Base-by-base conservation (phyloP, 495 filamentous ascomycete genomes). In the Hypoxylon fuscum region DNA sequence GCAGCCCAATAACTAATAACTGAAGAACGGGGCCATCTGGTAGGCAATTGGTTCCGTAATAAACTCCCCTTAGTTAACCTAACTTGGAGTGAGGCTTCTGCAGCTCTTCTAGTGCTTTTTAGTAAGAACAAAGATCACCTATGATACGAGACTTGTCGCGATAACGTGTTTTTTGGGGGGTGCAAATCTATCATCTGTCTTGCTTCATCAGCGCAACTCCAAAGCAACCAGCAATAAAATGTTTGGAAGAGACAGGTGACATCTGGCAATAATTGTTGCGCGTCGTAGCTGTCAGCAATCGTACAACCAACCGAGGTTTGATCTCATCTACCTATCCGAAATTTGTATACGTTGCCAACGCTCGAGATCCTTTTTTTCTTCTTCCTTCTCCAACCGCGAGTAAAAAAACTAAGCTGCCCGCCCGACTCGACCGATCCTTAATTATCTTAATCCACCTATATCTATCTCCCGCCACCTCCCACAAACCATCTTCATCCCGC, bases 141-240 rank as follows among this genome's bases (percentile, higher is more conserved):
- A 12, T 25, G 27, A 61, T 54, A 66, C 41, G 32, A 56, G 34
- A 46, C 14, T 53, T 56, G 50, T 50, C 52, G 56, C 55, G 56
- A 53, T 37, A 61, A 51, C 63, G 52, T 66, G 57, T 66, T 66
- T 62, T 55, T 10, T 14, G n/a, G n/a, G n/a, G n/a, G n/a, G n/a
- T n/a, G n/a, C n/a, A n/a, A n/a, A n/a, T n/a, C n/a, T 46, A 25
- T 47, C 34, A 25, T 25, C 34, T 47, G n/a, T 47, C 46, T 40
- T 31, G 40, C 44, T 41, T 10, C 45, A 51, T 20, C 55, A 15
- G 20, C 50, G 38, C 37, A 25, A 20, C 50, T 59, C 40, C 29
- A 50, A 48, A 27, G 55, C 40, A 34, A 34, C 38, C 22, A 53
- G 63, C 46, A 54, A 57, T 61, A 57, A 66, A 53, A 53, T 57